A percentile compares a stretch with the other conserved stretches of the same genome.
Evolutionary conservation across 192 early-diverging fungal genomes (phyloP).

Genomic region (Coemansia asiatica): DNA sequence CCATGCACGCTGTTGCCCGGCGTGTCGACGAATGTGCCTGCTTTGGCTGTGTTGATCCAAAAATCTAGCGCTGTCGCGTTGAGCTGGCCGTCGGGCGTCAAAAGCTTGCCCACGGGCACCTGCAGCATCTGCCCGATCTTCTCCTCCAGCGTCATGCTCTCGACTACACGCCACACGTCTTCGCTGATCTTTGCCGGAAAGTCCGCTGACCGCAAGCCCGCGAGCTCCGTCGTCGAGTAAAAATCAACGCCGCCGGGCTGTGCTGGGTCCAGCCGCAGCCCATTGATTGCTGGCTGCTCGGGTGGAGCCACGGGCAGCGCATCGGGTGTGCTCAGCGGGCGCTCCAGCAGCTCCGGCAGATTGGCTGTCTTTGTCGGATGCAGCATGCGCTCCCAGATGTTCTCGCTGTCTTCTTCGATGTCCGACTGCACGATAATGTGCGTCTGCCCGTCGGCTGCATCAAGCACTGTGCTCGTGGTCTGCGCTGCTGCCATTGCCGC

Average conservation of each 20-base stretch:
- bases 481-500: not conserved
- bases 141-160: conserved; percentile 55
- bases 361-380: conserved; percentile 28
- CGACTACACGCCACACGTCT: conserved; percentile 55
- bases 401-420: no score
- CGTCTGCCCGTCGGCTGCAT: not conserved
- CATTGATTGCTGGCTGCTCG: not conserved
- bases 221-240: conserved; percentile 16
- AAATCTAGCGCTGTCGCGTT: conserved; percentile 55
- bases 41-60: conserved; percentile 54
- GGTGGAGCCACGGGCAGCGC: not conserved
- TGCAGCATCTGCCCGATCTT: conserved; percentile 70
- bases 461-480: not conserved
- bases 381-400: conserved; percentile 27
- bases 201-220: conserved; percentile 9
- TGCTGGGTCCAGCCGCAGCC: conserved; percentile 23
- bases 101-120: conserved; percentile 57
- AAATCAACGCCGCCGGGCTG: conserved; percentile 11
- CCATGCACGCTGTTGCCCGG: conserved; percentile 48
- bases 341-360: conserved; percentile 26
- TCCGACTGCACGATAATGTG: not conserved
- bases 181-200: conserved; percentile 30
- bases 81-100: conserved; percentile 48
- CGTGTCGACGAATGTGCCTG: conserved; percentile 60
- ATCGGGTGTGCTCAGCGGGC: not conserved